phyloP scores from a whole-genome alignment of 306 rosid species.

The Bauhinia variegata region DNA sequence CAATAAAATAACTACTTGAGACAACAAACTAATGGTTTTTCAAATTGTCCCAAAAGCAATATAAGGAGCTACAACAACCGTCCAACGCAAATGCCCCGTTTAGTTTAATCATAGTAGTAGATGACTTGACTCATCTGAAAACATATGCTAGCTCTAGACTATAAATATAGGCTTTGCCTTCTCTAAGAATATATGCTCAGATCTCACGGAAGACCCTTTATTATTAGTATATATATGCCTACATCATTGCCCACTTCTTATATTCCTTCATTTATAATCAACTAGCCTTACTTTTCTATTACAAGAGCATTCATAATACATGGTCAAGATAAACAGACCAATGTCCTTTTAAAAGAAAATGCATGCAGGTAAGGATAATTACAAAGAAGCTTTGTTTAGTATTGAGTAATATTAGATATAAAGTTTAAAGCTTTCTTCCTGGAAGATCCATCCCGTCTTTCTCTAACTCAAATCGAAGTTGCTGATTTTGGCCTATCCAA shows the following conservation, averaged over 20 bases:
- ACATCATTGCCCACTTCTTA: slow-evolving; percentile 87
- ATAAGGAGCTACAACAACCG: slow-evolving; percentile 58
- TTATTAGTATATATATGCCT: slow-evolving; percentile 86
- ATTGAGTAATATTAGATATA: no score
- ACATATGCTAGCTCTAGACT: slow-evolving; percentile 53
- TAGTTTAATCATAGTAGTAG: slow-evolving; percentile 52
- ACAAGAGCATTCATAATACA: no score
- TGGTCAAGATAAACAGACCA: no score
- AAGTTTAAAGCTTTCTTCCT: no score
- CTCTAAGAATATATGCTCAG: slow-evolving; percentile 86
- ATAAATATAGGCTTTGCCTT: slow-evolving; percentile 68
- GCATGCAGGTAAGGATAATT: no score
- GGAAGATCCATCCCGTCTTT: no score
- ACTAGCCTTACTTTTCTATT: slow-evolving; percentile 43
- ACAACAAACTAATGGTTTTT: slow-evolving; percentile 63
- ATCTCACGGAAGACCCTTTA: slow-evolving; percentile 75
- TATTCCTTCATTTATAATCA: slow-evolving; percentile 70
- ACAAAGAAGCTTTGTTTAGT: no score
- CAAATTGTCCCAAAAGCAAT: slow-evolving; percentile 61
- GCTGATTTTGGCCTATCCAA: slow-evolving; percentile 59
- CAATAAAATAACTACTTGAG: slow-evolving; percentile 57
- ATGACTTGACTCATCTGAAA: slow-evolving; percentile 82
- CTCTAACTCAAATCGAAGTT: no score
- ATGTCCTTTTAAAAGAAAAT: no score
- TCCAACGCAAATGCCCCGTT: slow-evolving; percentile 54